Base-by-base conservation (phyloP, 176 grass and related monocot genomes). In the Poa annua region DNA sequence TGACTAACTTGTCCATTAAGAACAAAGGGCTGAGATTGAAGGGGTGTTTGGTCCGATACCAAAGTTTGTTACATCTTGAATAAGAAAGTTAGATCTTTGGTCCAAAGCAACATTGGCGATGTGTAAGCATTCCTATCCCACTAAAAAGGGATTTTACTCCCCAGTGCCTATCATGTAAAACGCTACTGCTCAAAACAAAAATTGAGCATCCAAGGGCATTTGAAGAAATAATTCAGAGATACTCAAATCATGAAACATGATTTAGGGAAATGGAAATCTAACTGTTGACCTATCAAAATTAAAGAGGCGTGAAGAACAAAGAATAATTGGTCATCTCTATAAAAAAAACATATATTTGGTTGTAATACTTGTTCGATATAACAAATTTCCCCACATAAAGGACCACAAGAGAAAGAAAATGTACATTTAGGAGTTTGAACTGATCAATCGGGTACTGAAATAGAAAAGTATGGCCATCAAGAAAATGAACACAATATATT, bases 171-270 rank as follows among this genome's bases (percentile, higher is more conserved):
- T 62, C 57, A 69, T 61, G 60, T 45, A 68, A 81, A 80, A 6
- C 22, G 71, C 75, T 24, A 74, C 45, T 48, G n/a, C 21, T 52
- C 51, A 60, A 53, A 81, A 51, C 11, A 68, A 57, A 3, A 75
- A 51, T 80, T 38, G 20, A 50, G 83, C 61, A 85, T 79, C 38
- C 44, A 68, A 50, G 76, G 6, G 77, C 69, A 81, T 68, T 69
- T 41, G 54, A 76, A 44, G 26, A 20, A 71, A 70, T 5, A 78
- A 65, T 53, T 78, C 47, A 66, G 71, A 71, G 22, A 3, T 36
- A 77, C 24, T 50, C 49, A 71, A 77, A 51, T 50, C 75, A n/a
- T 7, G 26, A 32, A 22, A 7, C 11, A 66, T 13, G 76, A 76
- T 45, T 72, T 65, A 88, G 61, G 24, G 71, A 54, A 85, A 85